phyloP scores from a whole-genome alignment of 805 yeast species.

The Yamadazyma paraphyllophila region DNA sequence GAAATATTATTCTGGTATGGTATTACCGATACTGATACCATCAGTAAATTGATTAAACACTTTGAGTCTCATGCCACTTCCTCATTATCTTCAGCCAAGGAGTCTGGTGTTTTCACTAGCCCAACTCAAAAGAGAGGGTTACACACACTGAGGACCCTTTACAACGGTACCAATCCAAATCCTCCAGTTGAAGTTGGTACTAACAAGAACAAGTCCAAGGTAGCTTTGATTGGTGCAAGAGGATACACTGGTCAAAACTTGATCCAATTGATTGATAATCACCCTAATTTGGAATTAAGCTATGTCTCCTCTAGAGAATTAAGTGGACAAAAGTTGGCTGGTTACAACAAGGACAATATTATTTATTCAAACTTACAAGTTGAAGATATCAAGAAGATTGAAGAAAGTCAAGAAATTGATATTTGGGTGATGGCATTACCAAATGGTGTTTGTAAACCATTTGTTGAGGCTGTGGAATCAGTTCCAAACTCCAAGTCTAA shows the following conservation, averaged over 20 bases:
- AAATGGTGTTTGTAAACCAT: slow-evolving; percentile 91
- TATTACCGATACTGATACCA: slow-evolving; percentile 55
- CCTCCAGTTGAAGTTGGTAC: slow-evolving; percentile 69
- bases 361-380: slow-evolving; percentile 81
- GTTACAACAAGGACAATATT: slow-evolving; percentile 79
- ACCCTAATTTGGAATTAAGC: slow-evolving; percentile 81
- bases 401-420: slow-evolving; percentile 75
- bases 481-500: slow-evolving; percentile 67
- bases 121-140: slow-evolving; percentile 53
- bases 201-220: slow-evolving; percentile 61
- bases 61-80: slow-evolving; percentile 36
- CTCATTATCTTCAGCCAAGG: slow-evolving; percentile 36
- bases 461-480: slow-evolving; percentile 75
- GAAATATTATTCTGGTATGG: slow-evolving; percentile 95
- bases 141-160: slow-evolving; percentile 37
- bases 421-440: slow-evolving; percentile 99
- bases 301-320: slow-evolving; percentile 97
- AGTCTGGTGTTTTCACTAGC: slow-evolving; percentile 48
- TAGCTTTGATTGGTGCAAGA: slow-evolving; percentile 97
- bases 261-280: slow-evolving; percentile 80
- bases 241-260: slow-evolving; percentile 96
- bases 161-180: slow-evolving; percentile 49
- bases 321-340: slow-evolving; percentile 79
- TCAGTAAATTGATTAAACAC: slow-evolving; percentile 59
- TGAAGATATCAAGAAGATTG: slow-evolving; percentile 81